Evolutionary conservation across 2,329 filamentous ascomycete species (phyloP).

Genomic region (Cladorrhinum sp.): DNA sequence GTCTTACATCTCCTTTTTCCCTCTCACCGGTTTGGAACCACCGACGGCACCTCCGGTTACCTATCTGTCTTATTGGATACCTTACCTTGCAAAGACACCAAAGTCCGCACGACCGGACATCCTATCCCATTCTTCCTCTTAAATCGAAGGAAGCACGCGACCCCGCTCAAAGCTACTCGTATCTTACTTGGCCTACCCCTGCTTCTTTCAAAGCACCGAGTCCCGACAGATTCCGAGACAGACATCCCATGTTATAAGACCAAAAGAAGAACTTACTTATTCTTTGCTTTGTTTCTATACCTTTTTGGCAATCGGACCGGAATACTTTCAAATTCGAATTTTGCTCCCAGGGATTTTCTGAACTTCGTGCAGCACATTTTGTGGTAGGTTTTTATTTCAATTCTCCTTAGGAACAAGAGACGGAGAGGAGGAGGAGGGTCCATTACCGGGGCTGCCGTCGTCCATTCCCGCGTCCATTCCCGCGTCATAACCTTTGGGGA

Average conservation of each 20-base stretch:
- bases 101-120: slow-evolving; percentile 12
- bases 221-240: background rate
- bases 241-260: background rate
- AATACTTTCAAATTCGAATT: background rate
- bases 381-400: slow-evolving; percentile 1
- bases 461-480: slow-evolving; percentile 13
- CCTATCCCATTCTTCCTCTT: background rate
- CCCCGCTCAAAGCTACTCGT: slow-evolving; percentile 20
- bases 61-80: background rate
- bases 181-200: background rate
- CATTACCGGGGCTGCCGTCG: slow-evolving; percentile 11
- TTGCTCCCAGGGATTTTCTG: background rate
- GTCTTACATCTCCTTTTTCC: background rate
- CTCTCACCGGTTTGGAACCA: slow-evolving; percentile 6
- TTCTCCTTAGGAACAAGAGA: background rate
- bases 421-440: background rate
- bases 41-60: slow-evolving; percentile 14
- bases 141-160: slow-evolving; percentile 20
- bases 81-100: background rate
- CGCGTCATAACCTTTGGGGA: slow-evolving; percentile 8
- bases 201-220: background rate
- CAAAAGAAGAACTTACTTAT: too few species aligned
- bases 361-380: background rate
- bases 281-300: background rate
- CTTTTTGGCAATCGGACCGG: background rate